These are phyloP conservation scores for Boletus albobrunnescens DNA, from an alignment of 1,284 basidiomycete genomes.

Conservation along the genomic window DNA sequence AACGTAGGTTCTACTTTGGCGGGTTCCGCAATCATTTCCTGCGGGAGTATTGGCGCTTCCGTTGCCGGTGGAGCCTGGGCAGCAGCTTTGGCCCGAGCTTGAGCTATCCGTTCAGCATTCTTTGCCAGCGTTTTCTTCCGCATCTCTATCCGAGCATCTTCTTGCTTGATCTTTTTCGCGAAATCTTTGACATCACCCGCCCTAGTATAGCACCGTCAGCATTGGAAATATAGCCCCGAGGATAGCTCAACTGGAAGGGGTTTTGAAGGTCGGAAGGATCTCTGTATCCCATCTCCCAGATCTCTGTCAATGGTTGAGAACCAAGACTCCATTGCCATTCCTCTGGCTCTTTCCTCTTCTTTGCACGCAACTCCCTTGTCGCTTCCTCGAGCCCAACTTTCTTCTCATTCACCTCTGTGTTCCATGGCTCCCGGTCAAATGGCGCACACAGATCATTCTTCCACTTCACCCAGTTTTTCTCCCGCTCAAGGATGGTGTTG, in stretches of 20 bases:
- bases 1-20: constrained; percentile 19
- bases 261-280: constrained; percentile 58
- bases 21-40: constrained; percentile 24
- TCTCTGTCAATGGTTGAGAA: constrained; percentile 65
- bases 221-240: not conserved
- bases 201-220: constrained; percentile 34
- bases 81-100: constrained; percentile 43
- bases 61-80: constrained; percentile 13
- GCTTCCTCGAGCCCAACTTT: constrained; percentile 59
- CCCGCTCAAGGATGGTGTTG: constrained; percentile 65
- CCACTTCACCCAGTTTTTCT: constrained; percentile 85
- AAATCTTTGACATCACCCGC: constrained; percentile 70
- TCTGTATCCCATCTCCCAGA: constrained; percentile 75
- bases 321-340: constrained; percentile 63
- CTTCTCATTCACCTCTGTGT: constrained; percentile 43
- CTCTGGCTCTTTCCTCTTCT: constrained; percentile 51
- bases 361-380: constrained; percentile 47
- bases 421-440: constrained; percentile 70
- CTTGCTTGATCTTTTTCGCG: constrained; percentile 61
- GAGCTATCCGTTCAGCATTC: constrained; percentile 43
- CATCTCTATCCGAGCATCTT: constrained; percentile 60
- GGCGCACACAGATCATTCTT: constrained; percentile 73
- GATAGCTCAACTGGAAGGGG: constrained; percentile 56
- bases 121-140: constrained; percentile 52
- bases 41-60: constrained; percentile 23